These are phyloP conservation scores for Umbelopsis sp. DNA, from an alignment of 371 early-diverging fungal genomes.

Conservation along the genomic window DNA sequence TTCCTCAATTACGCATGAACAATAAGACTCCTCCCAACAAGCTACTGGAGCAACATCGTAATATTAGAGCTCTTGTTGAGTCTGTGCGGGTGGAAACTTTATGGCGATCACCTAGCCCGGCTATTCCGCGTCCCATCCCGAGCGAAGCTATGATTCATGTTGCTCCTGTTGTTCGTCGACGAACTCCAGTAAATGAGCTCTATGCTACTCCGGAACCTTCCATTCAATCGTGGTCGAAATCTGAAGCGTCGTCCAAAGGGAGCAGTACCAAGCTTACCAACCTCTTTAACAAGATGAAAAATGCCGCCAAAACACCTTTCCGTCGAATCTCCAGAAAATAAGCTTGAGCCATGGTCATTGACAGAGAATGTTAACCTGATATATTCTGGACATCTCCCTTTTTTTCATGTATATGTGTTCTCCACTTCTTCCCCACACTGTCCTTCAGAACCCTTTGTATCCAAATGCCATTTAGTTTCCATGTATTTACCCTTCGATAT, in stretches of 20 bases:
- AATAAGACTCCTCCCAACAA: constrained; percentile 14
- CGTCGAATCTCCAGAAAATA: constrained; percentile 2
- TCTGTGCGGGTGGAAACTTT: constrained; percentile 1
- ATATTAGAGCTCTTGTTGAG: constrained; percentile 10
- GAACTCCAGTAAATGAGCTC: background rate
- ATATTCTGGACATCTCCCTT: background rate
- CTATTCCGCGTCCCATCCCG: background rate
- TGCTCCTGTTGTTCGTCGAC: constrained; percentile 8
- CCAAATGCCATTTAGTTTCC: constrained; percentile 2
- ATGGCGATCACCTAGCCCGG: constrained; percentile 17
- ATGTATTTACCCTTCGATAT: background rate
- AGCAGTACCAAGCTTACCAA: background rate
- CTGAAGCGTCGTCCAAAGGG: background rate
- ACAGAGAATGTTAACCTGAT: no score
- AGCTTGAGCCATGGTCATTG: background rate
- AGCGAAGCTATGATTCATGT: constrained; percentile 14
- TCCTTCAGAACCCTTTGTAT: background rate
- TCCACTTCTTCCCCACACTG: background rate
- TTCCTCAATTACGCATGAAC: constrained; percentile 14
- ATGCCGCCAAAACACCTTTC: constrained; percentile 4
- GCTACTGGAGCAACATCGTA: constrained; percentile 15
- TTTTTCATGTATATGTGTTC: background rate
- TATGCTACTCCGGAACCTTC: background rate
- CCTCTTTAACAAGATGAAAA: constrained; percentile 13
- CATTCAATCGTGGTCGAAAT: background rate